Percentiles rank a stretch among this genome's conserved stretches.
Conservation (phyloP, 2,329 filamentous ascomycete genomes). For the Pseudogymnoascus sp. region DNA sequence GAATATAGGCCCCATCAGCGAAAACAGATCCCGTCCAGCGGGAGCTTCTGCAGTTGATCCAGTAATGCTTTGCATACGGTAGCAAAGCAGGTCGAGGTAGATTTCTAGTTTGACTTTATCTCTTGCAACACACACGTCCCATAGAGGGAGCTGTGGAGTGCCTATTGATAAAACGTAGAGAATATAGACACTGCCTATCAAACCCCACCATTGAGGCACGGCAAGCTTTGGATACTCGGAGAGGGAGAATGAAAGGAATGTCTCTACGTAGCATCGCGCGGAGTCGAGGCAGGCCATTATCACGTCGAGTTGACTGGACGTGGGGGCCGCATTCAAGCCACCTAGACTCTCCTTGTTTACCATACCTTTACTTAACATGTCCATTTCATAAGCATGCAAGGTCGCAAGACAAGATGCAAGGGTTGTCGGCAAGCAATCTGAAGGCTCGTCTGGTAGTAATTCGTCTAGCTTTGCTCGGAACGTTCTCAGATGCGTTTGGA, state of each 20-base stretch:
- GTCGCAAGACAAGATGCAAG: neutral
- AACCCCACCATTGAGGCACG: neutral
- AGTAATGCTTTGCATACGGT: slow-evolving; percentile 3
- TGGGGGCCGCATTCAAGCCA: neutral
- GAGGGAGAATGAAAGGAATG: neutral
- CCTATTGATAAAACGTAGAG: slow-evolving; percentile 1
- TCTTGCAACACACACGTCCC: neutral
- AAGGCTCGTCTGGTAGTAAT: no score
- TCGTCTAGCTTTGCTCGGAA: neutral
- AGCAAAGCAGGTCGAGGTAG: neutral
- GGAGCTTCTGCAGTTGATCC: neutral
- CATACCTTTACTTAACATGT: neutral
- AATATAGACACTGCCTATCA: neutral
- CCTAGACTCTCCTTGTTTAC: neutral
- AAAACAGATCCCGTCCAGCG: neutral
- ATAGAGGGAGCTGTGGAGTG: neutral
- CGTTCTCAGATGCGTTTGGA: neutral
- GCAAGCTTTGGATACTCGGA: neutral
- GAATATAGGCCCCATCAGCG: neutral
- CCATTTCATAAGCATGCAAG: neutral
- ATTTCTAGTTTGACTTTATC: neutral
- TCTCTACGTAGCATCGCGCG: neutral
- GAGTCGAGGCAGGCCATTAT: neutral
- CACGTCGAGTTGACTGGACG: neutral
- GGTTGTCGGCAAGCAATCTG: neutral